Conservation (phyloP, 176 grass and related monocot genomes). For the Carex cristatella region DNA sequence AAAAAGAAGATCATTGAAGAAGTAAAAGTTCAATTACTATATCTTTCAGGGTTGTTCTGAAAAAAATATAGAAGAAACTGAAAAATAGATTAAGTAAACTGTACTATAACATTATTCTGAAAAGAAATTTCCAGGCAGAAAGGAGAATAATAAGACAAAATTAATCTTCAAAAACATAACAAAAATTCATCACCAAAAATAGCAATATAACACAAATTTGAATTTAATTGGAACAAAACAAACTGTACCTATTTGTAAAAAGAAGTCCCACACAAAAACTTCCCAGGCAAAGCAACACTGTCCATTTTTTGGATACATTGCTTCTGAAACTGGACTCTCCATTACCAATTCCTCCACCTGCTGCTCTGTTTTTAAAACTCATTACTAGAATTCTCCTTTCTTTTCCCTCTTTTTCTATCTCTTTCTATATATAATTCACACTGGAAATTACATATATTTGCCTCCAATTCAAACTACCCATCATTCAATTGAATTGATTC, state of each 20-base stretch:
- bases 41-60: background rate
- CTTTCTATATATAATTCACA: conserved; percentile 6
- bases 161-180: background rate
- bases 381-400: conserved; percentile 11
- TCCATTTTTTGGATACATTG: conserved; percentile 16
- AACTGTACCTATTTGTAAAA: conserved; percentile 71
- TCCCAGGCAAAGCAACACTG: conserved; percentile 14
- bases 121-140: background rate
- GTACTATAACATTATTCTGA: background rate
- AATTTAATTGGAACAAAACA: background rate
- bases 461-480: conserved; percentile 1
- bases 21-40: background rate
- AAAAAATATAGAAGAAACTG: background rate
- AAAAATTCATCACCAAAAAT: background rate
- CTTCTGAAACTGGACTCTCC: conserved; percentile 12
- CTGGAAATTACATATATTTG: background rate
- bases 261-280: conserved; percentile 84
- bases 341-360: background rate
- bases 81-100: background rate
- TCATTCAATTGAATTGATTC: background rate
- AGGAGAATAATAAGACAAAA: background rate
- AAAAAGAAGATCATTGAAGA: background rate
- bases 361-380: conserved; percentile 17
- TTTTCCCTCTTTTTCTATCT: background rate
- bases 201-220: background rate